Conservation (phyloP, 805 yeast genomes). For the Candida succiphila region DNA sequence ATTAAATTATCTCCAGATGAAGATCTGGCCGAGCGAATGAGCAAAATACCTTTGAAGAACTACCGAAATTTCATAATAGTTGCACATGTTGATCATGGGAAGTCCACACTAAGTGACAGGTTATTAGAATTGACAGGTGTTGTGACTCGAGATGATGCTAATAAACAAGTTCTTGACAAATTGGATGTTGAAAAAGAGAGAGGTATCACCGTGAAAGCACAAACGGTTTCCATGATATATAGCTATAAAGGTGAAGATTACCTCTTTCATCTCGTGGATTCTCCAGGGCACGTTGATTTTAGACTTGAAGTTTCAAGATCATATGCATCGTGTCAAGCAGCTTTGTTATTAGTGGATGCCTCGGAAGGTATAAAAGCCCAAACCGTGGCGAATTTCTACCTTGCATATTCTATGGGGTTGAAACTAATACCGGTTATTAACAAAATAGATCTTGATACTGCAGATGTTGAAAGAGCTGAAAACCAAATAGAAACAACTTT, state of each 20-base stretch:
- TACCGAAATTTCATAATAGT: conserved; percentile 90
- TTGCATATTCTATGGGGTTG: conserved; percentile 80
- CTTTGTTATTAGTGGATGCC: conserved; percentile 83
- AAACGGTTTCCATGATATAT: conserved; percentile 91
- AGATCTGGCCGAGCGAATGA: conserved; percentile 37
- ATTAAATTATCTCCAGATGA: conserved; percentile 8
- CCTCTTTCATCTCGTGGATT: conserved; percentile 82
- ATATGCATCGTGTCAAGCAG: conserved; percentile 95
- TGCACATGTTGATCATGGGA: conserved; percentile 86
- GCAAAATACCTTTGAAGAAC: conserved; percentile 71
- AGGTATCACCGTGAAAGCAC: conserved; percentile 96
- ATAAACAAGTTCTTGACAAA: conserved; percentile 81
- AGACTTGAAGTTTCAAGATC: conserved; percentile 89
- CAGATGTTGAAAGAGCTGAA: conserved; percentile 70
- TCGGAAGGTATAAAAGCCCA: conserved; percentile 96
- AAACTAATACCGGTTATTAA: conserved; percentile 82
- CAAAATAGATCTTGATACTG: conserved; percentile 83
- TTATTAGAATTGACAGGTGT: conserved; percentile 84
- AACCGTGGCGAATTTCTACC: conserved; percentile 92
- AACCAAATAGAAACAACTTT: conserved; percentile 82
- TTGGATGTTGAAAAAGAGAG: conserved; percentile 92
- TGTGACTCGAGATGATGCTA: conserved; percentile 55
- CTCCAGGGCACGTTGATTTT: conserved; percentile 98
- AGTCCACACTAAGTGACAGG: conserved; percentile 84
- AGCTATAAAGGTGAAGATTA: conserved; percentile 60